These are phyloP conservation scores for Basipetospora chlamydospora DNA, from an alignment of 2,329 filamentous ascomycete genomes.

Conservation along the genomic window DNA sequence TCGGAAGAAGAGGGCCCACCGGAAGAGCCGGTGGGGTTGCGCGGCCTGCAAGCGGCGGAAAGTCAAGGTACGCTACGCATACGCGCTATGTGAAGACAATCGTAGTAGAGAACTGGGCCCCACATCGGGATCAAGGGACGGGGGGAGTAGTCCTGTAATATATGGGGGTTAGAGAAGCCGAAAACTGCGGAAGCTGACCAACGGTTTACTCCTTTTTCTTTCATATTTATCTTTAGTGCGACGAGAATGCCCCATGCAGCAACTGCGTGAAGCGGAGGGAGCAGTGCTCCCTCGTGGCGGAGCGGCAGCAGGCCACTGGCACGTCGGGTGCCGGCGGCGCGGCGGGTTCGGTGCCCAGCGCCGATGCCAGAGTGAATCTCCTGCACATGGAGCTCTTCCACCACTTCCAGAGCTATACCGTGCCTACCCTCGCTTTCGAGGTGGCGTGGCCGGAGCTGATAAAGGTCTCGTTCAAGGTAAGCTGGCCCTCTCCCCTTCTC, in stretches of 20 bases:
- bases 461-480: slow-evolving; percentile 14
- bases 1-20: slow-evolving; percentile 13
- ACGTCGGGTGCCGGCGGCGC: slow-evolving; percentile 3
- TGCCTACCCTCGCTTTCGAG: slow-evolving; percentile 13
- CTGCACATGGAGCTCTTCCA: slow-evolving; percentile 18
- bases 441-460: slow-evolving; percentile 15
- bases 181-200: too few species aligned
- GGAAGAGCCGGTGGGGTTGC: slow-evolving; percentile 16
- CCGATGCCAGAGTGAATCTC: slow-evolving; percentile 12
- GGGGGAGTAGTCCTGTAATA: too few species aligned
- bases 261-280: slow-evolving; percentile 15
- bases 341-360: background rate
- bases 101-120: too few species aligned
- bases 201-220: too few species aligned
- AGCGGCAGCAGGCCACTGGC: slow-evolving; percentile 1
- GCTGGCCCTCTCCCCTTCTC: background rate
- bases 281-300: slow-evolving; percentile 6
- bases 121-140: too few species aligned
- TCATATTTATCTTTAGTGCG: slow-evolving; percentile 13
- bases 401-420: slow-evolving; percentile 14
- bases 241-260: slow-evolving; percentile 14
- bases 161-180: too few species aligned
- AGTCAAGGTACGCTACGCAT: slow-evolving; percentile 14
- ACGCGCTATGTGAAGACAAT: too few species aligned
- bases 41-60: slow-evolving; percentile 14